A percentile compares a stretch with the other conserved stretches of the same genome.
Evolutionary conservation across 1,139 yeast species (phyloP).

Genomic region (Pichia sp.): DNA sequence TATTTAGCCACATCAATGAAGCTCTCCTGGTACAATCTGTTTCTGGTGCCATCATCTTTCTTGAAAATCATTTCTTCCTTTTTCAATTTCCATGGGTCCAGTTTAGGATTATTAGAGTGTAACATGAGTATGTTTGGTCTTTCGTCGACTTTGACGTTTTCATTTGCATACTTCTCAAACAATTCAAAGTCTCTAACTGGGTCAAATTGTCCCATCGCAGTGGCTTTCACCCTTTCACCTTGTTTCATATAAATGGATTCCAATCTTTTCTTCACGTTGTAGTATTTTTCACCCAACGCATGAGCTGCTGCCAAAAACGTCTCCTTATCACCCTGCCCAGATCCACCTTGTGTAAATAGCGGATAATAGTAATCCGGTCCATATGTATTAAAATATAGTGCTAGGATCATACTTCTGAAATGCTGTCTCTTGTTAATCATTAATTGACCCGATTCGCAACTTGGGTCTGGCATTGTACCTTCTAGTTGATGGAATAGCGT

Average conservation of each 20-base stretch:
- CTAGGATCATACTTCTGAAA: slow-evolving; percentile 54
- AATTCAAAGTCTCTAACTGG: slow-evolving; percentile 51
- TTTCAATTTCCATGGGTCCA: slow-evolving; percentile 25
- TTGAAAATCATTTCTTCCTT: slow-evolving; percentile 9
- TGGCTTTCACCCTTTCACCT: slow-evolving; percentile 32
- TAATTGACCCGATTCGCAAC: slow-evolving; percentile 79
- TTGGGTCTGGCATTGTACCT: slow-evolving; percentile 73
- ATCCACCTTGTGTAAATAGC: slow-evolving; percentile 75
- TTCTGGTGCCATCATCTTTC: slow-evolving; percentile 4
- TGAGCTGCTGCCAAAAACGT: slow-evolving; percentile 77
- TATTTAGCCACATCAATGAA: slow-evolving; percentile 41
- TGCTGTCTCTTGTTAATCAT: slow-evolving; percentile 63
- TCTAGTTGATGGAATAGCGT: slow-evolving; percentile 61
- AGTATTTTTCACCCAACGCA: slow-evolving; percentile 51
- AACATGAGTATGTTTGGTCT: slow-evolving; percentile 21
- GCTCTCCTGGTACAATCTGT: slow-evolving; percentile 32
- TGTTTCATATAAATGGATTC: slow-evolving; percentile 31
- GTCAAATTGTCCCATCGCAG: slow-evolving; percentile 68
- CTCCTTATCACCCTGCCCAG: slow-evolving; percentile 90
- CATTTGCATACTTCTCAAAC: slow-evolving; percentile 17
- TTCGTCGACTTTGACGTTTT: slow-evolving; percentile 16
- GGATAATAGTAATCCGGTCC: slow-evolving; percentile 80
- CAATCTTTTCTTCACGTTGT: slow-evolving; percentile 53
- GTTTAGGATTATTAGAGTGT: slow-evolving; percentile 26
- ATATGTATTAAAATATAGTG: slow-evolving; percentile 69